A percentile compares a stretch with the other conserved stretches of the same genome.
Conservation (phyloP, 257 asterid genomes). For the Jaltomata sinuosa region DNA sequence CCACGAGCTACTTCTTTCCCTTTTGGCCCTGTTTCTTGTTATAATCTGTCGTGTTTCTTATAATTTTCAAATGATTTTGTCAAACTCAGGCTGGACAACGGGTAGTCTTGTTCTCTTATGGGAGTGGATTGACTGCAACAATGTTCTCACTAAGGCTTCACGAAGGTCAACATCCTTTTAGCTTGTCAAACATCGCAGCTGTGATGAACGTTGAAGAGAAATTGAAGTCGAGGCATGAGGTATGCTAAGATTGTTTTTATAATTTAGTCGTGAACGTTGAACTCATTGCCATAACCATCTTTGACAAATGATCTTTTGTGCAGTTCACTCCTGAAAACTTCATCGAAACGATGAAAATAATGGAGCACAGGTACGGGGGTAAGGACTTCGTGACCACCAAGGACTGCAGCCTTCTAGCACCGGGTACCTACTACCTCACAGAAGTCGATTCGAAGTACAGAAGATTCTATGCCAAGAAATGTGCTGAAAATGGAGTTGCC, state of each 20-base stretch:
- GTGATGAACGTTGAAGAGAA: conserved; percentile 67
- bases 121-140: conserved; percentile 85
- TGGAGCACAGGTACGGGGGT: conserved; percentile 98
- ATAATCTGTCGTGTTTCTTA: neutral
- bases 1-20: neutral
- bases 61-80: neutral
- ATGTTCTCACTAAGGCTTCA: conserved; percentile 78
- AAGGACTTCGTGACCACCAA: conserved; percentile 79
- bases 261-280: neutral
- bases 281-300: neutral
- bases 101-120: conserved; percentile 84
- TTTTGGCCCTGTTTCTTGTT: neutral
- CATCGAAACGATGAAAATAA: conserved; percentile 68
- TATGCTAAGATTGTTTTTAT: conserved; percentile 12
- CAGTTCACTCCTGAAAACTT: conserved; percentile 88
- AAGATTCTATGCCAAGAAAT: conserved; percentile 73
- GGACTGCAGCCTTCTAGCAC: conserved; percentile 79
- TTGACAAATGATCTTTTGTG: neutral
- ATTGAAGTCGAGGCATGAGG: conserved; percentile 88
- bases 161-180: conserved; percentile 76
- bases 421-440: conserved; percentile 84
- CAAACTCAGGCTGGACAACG: conserved; percentile 67
- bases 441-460: conserved; percentile 93
- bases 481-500: conserved; percentile 47
- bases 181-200: conserved; percentile 69